phyloP scores from a whole-genome alignment of 495 filamentous ascomycete genomes.

The Xylaria palmicola region DNA sequence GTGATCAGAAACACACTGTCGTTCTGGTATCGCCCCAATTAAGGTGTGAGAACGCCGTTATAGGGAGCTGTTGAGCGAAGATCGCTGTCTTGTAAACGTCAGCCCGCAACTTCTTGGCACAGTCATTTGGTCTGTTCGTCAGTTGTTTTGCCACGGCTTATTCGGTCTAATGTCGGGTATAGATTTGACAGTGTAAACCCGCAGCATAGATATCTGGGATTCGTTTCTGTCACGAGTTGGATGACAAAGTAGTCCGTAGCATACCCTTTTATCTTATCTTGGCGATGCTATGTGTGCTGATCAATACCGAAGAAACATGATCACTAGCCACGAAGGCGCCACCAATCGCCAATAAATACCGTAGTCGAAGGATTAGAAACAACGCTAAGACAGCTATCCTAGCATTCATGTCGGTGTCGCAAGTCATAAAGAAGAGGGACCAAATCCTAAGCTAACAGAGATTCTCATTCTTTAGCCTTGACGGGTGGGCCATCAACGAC shows the following conservation, averaged over 20 bases:
- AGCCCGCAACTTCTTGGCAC: too few species aligned
- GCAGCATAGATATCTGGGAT: neutral
- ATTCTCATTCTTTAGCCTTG: neutral
- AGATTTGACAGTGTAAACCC: neutral
- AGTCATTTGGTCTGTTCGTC: too few species aligned
- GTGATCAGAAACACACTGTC: neutral
- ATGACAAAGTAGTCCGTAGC: neutral
- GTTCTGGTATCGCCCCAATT: too few species aligned
- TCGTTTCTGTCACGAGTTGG: too few species aligned
- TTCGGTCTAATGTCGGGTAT: neutral
- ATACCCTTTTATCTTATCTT: neutral
- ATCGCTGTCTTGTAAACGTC: too few species aligned
- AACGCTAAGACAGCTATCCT: neutral
- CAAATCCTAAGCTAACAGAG: neutral
- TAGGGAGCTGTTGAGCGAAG: too few species aligned
- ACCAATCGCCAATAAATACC: neutral
- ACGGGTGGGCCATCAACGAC: conserved; percentile 1
- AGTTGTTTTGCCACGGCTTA: neutral
- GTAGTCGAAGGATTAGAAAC: conserved; percentile 4
- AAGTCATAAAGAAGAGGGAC: neutral
- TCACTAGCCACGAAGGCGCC: conserved; percentile 9
- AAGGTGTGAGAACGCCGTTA: too few species aligned
- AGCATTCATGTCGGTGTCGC: neutral
- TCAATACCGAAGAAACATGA: neutral
- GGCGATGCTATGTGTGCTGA: neutral